Conservation (phyloP, 1,284 basidiomycete genomes). For the Coriolopsis trogii region DNA sequence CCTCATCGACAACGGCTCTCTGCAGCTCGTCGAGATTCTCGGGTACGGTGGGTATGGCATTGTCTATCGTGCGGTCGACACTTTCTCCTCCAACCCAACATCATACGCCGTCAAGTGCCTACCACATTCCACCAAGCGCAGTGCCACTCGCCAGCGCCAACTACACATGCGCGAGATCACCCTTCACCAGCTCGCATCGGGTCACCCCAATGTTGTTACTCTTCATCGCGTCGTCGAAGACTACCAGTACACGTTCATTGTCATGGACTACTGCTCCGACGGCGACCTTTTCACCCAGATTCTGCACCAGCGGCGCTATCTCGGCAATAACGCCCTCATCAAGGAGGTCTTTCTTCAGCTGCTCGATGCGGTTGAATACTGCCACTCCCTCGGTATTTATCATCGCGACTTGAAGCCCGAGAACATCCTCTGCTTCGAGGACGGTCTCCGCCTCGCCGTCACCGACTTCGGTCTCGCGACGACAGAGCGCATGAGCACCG, state of each 20-base stretch:
- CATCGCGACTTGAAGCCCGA: constrained; percentile 99
- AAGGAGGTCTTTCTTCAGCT: constrained; percentile 90
- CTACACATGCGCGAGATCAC: constrained; percentile 81
- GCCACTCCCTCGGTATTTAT: constrained; percentile 88
- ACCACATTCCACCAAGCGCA: constrained; percentile 58
- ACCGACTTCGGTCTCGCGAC: constrained; percentile 99
- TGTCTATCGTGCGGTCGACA: constrained; percentile 88
- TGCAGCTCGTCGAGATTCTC: constrained; percentile 89
- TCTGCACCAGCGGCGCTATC: constrained; percentile 69
- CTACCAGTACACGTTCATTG: constrained; percentile 65
- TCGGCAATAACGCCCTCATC: constrained; percentile 82
- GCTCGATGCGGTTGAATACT: constrained; percentile 91
- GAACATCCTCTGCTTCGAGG: constrained; percentile 90
- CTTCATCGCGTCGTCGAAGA: constrained; percentile 89
- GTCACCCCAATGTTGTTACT: constrained; percentile 87
- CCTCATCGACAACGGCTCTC: constrained; percentile 78
- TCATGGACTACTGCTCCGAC: constrained; percentile 76
- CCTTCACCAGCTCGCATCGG: constrained; percentile 86
- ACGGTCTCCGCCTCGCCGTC: constrained; percentile 82
- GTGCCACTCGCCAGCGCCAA: constrained; percentile 64
- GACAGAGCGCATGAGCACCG: constrained; percentile 82
- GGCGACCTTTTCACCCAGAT: constrained; percentile 94
- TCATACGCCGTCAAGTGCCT: constrained; percentile 94
- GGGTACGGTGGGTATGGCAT: constrained; percentile 96
- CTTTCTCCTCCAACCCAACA: constrained; percentile 50